These are phyloP conservation scores for Fusarium nelsonii DNA, from an alignment of 2,329 filamentous ascomycete genomes.

Conservation along the genomic window DNA sequence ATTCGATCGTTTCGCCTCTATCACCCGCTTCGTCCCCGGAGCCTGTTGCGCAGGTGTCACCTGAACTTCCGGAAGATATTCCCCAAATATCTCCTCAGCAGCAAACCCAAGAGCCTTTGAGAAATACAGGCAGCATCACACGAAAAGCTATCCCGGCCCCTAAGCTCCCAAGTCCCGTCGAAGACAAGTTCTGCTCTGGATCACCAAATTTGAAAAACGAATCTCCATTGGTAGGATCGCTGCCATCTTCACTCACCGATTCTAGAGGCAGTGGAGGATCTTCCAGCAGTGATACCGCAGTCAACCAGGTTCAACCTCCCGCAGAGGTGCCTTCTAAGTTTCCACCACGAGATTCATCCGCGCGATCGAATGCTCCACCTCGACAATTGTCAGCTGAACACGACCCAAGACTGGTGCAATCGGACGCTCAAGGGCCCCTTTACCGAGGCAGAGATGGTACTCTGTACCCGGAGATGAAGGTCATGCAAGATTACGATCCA, in stretches of 20 bases:
- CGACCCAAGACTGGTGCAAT: conserved; percentile 52
- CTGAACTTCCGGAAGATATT: conserved; percentile 51
- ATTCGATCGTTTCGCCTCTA: conserved; percentile 57
- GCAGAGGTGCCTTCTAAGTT: conserved; percentile 45
- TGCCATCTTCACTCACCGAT: conserved; percentile 36
- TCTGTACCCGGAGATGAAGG: conserved; percentile 58
- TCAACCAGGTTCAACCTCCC: conserved; percentile 34
- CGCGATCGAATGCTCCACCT: conserved; percentile 40
- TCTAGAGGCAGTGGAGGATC: conserved; percentile 30
- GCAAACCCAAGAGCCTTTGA: conserved; percentile 27
- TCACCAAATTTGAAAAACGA: conserved; percentile 33
- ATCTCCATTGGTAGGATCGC: conserved; percentile 40
- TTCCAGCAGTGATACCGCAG: conserved; percentile 39
- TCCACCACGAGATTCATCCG: conserved; percentile 52
- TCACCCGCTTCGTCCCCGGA: conserved; percentile 62
- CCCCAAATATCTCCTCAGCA: conserved; percentile 26
- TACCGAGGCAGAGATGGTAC: conserved; percentile 57
- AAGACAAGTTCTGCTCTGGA: conserved; percentile 44
- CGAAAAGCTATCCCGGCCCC: conserved; percentile 47
- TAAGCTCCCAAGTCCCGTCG: conserved; percentile 39
- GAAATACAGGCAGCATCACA: conserved; percentile 32
- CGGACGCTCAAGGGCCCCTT: conserved; percentile 52
- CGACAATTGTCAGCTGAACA: conserved; percentile 43
- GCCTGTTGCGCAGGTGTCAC: conserved; percentile 52
- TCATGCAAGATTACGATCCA: conserved; percentile 52